These are phyloP conservation scores for Alternaria longipes DNA, from an alignment of 2,329 filamentous ascomycete genomes.

Conservation along the genomic window DNA sequence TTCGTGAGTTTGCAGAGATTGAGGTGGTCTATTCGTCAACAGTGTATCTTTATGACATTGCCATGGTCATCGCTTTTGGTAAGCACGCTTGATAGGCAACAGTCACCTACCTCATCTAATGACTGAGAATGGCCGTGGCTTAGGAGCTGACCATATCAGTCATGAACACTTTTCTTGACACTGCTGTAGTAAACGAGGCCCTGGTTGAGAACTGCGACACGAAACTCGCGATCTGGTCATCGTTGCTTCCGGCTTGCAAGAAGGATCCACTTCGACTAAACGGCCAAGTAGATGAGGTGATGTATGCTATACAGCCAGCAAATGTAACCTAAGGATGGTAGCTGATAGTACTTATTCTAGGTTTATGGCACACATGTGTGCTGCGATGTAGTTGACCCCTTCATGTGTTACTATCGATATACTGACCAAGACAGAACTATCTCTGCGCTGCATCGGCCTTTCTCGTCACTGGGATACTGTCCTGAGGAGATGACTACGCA, in stretches of 20 bases:
- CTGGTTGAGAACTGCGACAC: constrained; percentile 75
- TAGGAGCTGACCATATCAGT: constrained; percentile 33
- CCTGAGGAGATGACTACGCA: constrained; percentile 52
- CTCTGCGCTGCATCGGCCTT: constrained; percentile 53
- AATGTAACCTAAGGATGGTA: background rate
- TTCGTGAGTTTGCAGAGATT: constrained; percentile 74
- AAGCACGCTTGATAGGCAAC: constrained; percentile 3
- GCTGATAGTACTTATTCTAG: constrained; percentile 3
- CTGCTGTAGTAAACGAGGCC: constrained; percentile 33
- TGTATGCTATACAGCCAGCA: constrained; percentile 51
- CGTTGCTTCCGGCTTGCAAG: constrained; percentile 78
- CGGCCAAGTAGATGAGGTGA: constrained; percentile 81
- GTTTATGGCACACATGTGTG: constrained; percentile 86
- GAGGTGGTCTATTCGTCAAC: constrained; percentile 81
- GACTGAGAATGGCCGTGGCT: background rate
- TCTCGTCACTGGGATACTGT: constrained; percentile 47
- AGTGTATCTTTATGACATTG: constrained; percentile 80
- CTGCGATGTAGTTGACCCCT: constrained; percentile 53
- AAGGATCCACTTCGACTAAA: constrained; percentile 72
- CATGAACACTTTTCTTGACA: constrained; percentile 58
- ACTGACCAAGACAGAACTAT: constrained; percentile 29
- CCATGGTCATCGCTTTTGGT: constrained; percentile 73
- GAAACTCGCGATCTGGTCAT: constrained; percentile 75
- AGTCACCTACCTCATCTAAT: background rate
- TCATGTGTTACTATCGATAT: background rate